Evolutionary conservation across 2,329 filamentous ascomycete species (phyloP), one percentile per base, ranked within the genome.

Genomic region (Colletotrichum somersetense): DNA sequence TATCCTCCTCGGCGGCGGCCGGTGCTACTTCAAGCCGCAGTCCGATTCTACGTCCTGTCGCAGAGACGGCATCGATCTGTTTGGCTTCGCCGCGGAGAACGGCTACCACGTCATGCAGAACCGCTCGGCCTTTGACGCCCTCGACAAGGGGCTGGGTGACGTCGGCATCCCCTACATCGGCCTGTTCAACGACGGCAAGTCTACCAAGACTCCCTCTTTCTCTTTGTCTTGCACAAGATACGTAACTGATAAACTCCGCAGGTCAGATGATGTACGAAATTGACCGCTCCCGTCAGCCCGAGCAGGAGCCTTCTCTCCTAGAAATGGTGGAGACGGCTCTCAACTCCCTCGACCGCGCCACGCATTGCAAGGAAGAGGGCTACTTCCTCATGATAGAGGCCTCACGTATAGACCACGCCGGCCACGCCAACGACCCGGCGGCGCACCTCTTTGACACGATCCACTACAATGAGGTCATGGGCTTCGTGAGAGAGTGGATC

Each of bases 391-490:
- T 84, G 78, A 80, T 81, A 55, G 80, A 81, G 74, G 80, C 80
- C n/a, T 80, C 78, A 10, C 77, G 80, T 40, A 82, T 82, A 69
- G 80, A 81, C 71, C 80, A 82, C 71, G 78, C 80, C 42, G 77
- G 78, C 61, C 87, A 88, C 75, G 85, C 85, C 77, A 89, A 88
- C 74, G 87, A 89, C 74, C 85, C 87, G 5, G 85, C 84, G 23
- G 86, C 85, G 20, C 87, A 89, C 75, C 85, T 88, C 40, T 79
- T 81, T 69, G 82, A 84, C 30, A 81, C 79, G 23, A 77, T 84
- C 42, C 80, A 82, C 74, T 83, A 83, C 74, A 81, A 83, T 73
- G 76, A 80, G 16, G 79, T 81, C 20, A 79, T 83, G 73, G 76
- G 77, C 5, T 79, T 77, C 53, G 79, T 83, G 56, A 78, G 77